Conservation (phyloP, 768 basidiomycete genomes). For the Phylloporus sp. region DNA sequence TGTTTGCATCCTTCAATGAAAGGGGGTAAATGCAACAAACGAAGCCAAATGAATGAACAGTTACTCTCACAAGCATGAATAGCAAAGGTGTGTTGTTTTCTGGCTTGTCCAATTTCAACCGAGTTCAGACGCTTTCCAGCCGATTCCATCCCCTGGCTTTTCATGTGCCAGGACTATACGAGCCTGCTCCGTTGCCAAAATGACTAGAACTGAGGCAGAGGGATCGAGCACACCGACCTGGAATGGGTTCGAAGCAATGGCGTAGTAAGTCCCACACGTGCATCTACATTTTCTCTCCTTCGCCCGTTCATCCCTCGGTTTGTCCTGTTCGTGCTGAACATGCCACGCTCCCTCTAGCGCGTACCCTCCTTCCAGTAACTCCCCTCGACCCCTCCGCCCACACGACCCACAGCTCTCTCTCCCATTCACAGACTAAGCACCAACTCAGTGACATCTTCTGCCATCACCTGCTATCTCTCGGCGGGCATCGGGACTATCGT, state of each 20-base stretch:
- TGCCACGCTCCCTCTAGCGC: conserved; percentile 27
- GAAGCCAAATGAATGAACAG: background rate
- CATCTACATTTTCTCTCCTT: conserved; percentile 8
- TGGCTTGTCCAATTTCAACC: background rate
- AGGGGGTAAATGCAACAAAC: background rate
- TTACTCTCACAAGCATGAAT: conserved; percentile 12
- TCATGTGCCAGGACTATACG: background rate
- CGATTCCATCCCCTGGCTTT: background rate
- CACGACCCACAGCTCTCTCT: background rate
- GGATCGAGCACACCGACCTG: background rate
- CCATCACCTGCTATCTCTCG: conserved; percentile 55
- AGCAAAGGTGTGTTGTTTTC: background rate
- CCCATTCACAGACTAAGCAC: background rate
- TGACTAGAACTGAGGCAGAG: conserved; percentile 9
- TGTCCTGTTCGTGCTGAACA: conserved; percentile 28
- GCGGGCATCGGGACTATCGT: conserved; percentile 32
- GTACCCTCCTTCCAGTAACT: conserved; percentile 28
- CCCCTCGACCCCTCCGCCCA: background rate
- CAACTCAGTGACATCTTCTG: conserved; percentile 34
- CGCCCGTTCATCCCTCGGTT: conserved; percentile 25
- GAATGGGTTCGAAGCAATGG: conserved; percentile 7
- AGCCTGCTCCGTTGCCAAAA: conserved; percentile 5
- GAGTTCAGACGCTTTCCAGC: background rate
- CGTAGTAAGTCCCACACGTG: conserved; percentile 15
- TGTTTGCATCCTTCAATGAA: too few relatives aligned